Percentiles rank a stretch among this genome's conserved stretches.
phyloP scores from a whole-genome alignment of 768 basidiomycete genomes.

The Pholiota conissans region DNA sequence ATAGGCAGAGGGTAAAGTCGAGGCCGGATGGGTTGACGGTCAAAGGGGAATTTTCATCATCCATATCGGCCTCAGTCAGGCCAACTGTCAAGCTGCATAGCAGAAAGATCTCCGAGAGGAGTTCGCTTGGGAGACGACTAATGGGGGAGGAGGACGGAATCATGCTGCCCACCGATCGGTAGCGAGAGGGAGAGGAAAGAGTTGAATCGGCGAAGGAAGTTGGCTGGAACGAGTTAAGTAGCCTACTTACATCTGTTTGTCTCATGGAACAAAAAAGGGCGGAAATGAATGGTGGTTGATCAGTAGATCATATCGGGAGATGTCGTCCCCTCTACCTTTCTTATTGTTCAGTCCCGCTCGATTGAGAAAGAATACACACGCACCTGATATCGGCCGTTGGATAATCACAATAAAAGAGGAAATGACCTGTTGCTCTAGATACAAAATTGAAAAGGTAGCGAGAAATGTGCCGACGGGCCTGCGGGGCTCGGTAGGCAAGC shows the following conservation, averaged over 20 bases:
- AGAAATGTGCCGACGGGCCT: background rate
- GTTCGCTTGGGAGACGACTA: conserved; percentile 51
- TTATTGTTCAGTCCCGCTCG: conserved; percentile 32
- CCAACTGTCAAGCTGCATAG: conserved; percentile 39
- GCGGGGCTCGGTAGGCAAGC: background rate
- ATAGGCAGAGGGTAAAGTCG: conserved; percentile 43
- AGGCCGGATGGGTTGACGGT: conserved; percentile 20
- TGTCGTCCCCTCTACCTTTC: conserved; percentile 19
- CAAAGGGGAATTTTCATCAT: conserved; percentile 26
- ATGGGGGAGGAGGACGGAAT: conserved; percentile 29
- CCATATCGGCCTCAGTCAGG: conserved; percentile 6
- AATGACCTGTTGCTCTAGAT: background rate
- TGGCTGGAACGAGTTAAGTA: conserved; percentile 28
- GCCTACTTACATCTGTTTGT: conserved; percentile 30
- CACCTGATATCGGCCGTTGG: conserved; percentile 23
- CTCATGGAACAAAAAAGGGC: conserved; percentile 37
- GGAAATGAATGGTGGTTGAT: conserved; percentile 24
- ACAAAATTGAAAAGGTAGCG: conserved; percentile 5
- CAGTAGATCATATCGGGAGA: conserved; percentile 33
- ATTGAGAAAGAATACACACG: conserved; percentile 25
- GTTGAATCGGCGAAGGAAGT: conserved; percentile 10
- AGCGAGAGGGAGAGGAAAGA: conserved; percentile 10
- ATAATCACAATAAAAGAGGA: conserved; percentile 22
- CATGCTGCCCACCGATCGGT: conserved; percentile 14
- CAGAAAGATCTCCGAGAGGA: conserved; percentile 56